Evolutionary conservation across 1,139 yeast species (phyloP), one percentile per base, ranked within the genome.

Genomic region (Kodamaea alishanica): DNA sequence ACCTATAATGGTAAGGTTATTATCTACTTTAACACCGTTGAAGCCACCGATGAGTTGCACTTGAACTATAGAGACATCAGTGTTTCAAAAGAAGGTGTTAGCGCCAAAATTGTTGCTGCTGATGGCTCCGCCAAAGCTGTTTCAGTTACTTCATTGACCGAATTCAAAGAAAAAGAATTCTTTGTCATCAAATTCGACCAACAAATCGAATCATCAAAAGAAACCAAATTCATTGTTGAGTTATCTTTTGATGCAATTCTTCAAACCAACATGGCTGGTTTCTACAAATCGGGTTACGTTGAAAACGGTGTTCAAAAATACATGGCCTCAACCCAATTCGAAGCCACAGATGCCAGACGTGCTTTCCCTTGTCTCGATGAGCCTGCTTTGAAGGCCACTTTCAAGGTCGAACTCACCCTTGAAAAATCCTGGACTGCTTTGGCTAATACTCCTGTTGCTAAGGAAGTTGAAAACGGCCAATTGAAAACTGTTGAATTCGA

Each of bases 311-410:
- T 70, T 38, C 75, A 75, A 26, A 77, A 79, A 50, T 75, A 75
- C 50, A 75, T 86, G 73, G 81, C 87, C 26, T 81, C 94, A 30
- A 86, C 96, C 7, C 96, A 88, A 63, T 84, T 88, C 70, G 96
- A 88, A 63, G 83, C 95, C 24, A 84, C 94, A 10, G 95, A 86
- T 58, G 90, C 95, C 48, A 78, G 96, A 54, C 75, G 90, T 50
- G 95, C 96, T 4, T 87, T 88, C 70, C 96, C 96, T 15, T 86
- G 92, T 58, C 80, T 83, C 51, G 96, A 88, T 61, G 96, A 88
- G 60, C 96, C 96, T 8, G 78, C 81, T 39, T 73, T 81, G 44
- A 88, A 88, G 67, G 92, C 96, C 9, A 75, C 82, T 34, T 88
- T 86, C 56, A 41, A 41, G 35, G 48, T 52, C 12, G 37, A 42